Evolutionary conservation across 2,329 filamentous ascomycete genomes (phyloP).

Genomic region (Pseudogymnoascus sp.): DNA sequence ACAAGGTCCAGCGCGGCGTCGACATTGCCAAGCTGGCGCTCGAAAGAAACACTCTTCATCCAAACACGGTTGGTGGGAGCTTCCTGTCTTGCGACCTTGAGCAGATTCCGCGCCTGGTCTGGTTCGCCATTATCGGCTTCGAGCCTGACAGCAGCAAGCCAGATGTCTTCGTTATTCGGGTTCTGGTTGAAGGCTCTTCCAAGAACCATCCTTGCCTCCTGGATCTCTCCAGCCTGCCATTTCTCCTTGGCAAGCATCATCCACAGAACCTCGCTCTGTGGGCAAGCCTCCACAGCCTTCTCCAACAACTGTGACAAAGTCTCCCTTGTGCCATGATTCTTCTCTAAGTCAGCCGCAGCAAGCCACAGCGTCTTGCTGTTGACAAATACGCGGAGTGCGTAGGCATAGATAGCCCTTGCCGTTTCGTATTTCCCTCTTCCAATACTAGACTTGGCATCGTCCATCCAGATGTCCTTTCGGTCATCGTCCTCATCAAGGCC

Average conservation of each 20-base stretch:
- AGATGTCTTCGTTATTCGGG: constrained; percentile 95
- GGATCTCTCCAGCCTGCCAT: constrained; percentile 78
- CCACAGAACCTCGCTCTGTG: constrained; percentile 86
- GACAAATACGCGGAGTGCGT: constrained; percentile 80
- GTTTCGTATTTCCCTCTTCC: constrained; percentile 79
- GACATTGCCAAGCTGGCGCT: constrained; percentile 70
- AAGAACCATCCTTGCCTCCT: constrained; percentile 77
- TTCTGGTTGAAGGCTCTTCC: constrained; percentile 90
- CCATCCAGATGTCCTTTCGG: constrained; percentile 89
- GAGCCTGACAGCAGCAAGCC: constrained; percentile 90
- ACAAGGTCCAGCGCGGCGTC: constrained; percentile 81
- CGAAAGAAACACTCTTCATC: constrained; percentile 92
- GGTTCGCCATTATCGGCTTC: constrained; percentile 83
- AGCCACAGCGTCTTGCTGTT: constrained; percentile 85
- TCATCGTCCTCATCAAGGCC: constrained; percentile 92
- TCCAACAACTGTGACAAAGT: constrained; percentile 78
- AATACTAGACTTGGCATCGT: constrained; percentile 79
- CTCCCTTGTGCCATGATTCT: constrained; percentile 77
- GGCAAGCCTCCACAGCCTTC: constrained; percentile 88
- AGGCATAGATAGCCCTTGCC: constrained; percentile 85
- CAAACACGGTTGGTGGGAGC: constrained; percentile 93
- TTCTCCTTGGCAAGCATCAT: constrained; percentile 93
- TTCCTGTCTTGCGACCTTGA: constrained; percentile 74
- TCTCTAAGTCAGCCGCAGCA: constrained; percentile 82
- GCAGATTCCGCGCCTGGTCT: constrained; percentile 71